Base-by-base conservation (phyloP, 495 filamentous ascomycete species). In the Trichoderma reesei region DNA sequence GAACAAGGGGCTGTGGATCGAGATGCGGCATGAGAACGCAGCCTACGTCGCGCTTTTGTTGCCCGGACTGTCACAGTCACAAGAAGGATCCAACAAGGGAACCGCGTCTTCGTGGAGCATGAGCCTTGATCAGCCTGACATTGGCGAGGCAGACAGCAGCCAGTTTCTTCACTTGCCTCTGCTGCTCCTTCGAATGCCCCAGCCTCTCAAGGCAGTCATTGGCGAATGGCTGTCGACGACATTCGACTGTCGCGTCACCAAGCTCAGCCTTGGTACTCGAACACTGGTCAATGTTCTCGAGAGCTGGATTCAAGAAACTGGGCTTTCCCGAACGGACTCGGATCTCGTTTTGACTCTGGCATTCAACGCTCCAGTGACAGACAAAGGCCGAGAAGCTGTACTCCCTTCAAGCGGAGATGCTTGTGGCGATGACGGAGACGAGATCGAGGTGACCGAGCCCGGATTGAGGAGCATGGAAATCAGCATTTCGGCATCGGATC, bases 171-270 rank as follows among this genome's bases (percentile, higher is more conserved):
- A 66, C 18, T 68, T 79, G 13, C 79, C 79, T 9, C 64, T 82
- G 6, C 68, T 82, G 16, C 67, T 82, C 11, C 68, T 78, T 18
- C 73, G 79, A 26, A 80, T 82, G 77, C 77, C 79, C 1, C 69
- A 70, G 0, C 69, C 76, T 1, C 68, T 80, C 6, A 80, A 79
- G 65, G 18, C 65, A 9, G 67, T 75, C 7, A 36, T 82, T 2
- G 20, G 67, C n/a, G 74, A 76, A n/a, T 82, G 80, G 54, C 67
- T 82, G n/a, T 70, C 73, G 0, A 74, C 65, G 20, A 68, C 72
- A 3, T 82, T 80, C 61, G 79, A 82, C 72, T 80, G 77, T 62
- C 78, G 78, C 54, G 71, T 80, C 42, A 78, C 71, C 36, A 65
- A 76, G 26, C 67, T 80, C 16, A 68, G 72, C 10, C 64, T 80